phyloP scores from a whole-genome alignment of 805 yeast species.

The Cyberlindnera americana region DNA sequence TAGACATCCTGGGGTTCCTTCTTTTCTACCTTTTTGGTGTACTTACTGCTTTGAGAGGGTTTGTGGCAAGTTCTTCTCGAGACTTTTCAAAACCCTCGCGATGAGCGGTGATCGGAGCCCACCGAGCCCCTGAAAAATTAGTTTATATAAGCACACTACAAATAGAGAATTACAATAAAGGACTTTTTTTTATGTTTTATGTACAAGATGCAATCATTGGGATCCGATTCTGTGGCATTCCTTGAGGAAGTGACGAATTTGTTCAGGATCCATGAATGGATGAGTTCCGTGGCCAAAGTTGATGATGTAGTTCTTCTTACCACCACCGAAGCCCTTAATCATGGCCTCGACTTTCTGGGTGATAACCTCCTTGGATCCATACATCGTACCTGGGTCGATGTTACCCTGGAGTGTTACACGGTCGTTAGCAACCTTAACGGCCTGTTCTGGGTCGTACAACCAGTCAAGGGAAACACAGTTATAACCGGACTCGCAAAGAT shows the following conservation, averaged over 20 bases:
- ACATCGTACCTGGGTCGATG: conserved; percentile 91
- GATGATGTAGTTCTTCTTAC: conserved; percentile 84
- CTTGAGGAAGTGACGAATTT: conserved; percentile 76
- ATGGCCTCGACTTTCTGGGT: conserved; percentile 77
- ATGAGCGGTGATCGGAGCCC: neutral
- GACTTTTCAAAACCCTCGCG: neutral
- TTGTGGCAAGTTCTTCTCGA: no score
- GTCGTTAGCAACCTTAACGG: conserved; percentile 68
- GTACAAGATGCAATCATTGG: conserved; percentile 22
- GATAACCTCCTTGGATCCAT: conserved; percentile 82
- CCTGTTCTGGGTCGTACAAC: conserved; percentile 81
- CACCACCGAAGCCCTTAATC: conserved; percentile 93
- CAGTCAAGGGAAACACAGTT: conserved; percentile 92
- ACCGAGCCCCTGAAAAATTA: no score
- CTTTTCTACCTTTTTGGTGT: neutral
- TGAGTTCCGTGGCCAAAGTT: conserved; percentile 99
- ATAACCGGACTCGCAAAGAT: conserved; percentile 76
- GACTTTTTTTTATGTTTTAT: neutral
- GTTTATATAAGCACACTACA: no score
- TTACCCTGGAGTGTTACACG: conserved; percentile 91
- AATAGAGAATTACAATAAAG: no score
- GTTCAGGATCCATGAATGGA: conserved; percentile 95
- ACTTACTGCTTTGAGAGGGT: no score
- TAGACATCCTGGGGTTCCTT: neutral
- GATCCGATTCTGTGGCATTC: conserved; percentile 83